Evolutionary conservation across 768 basidiomycete genomes (phyloP).

Genomic region (Clavulina sp.): DNA sequence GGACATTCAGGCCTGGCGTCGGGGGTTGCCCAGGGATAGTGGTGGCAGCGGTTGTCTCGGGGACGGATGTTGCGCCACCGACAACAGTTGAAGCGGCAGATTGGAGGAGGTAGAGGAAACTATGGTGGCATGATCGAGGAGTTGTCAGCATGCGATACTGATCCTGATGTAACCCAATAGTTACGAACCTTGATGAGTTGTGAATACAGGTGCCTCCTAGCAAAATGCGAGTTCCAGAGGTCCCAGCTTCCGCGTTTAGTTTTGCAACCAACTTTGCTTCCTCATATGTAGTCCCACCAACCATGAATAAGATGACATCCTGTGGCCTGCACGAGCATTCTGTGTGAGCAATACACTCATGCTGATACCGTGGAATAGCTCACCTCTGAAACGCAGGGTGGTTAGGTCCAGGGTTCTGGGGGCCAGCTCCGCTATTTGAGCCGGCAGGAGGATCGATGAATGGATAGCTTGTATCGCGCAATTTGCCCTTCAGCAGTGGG

Average conservation of each 20-base stretch:
- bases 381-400: constrained; percentile 60
- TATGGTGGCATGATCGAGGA: constrained; percentile 28
- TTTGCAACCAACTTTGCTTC: constrained; percentile 75
- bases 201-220: constrained; percentile 92
- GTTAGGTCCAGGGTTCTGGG: constrained; percentile 26
- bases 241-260: constrained; percentile 57
- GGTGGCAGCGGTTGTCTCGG: constrained; percentile 50
- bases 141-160: constrained; percentile 34
- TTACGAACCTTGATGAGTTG: constrained; percentile 70
- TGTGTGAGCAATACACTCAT: neutral
- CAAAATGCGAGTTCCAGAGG: constrained; percentile 53
- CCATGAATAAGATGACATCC: constrained; percentile 91
- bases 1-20: constrained; percentile 64
- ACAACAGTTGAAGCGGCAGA: too few relatives aligned
- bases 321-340: constrained; percentile 48
- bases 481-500: constrained; percentile 63
- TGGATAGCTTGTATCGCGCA: constrained; percentile 80
- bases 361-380: constrained; percentile 8
- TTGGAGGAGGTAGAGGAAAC: constrained; percentile 16
- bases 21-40: constrained; percentile 27
- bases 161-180: neutral
- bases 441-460: constrained; percentile 36
- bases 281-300: constrained; percentile 92
- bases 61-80: constrained; percentile 20
- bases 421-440: neutral